Conservation (phyloP, 2,329 filamentous ascomycete species). For the Monosporascus sp. region DNA sequence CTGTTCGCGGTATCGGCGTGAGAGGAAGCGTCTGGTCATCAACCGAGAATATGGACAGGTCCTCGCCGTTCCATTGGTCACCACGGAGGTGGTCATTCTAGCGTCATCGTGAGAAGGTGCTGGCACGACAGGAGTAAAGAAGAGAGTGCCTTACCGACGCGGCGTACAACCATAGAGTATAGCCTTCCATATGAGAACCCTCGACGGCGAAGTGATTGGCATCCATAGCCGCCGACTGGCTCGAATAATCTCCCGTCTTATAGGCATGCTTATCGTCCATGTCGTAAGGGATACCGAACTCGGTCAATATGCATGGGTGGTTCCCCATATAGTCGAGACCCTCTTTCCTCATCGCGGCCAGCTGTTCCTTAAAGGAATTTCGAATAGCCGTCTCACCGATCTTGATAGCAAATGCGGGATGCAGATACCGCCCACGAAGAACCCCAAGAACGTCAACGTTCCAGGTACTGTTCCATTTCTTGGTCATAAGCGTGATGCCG, state of each 20-base stretch:
- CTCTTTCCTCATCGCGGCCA: constrained; percentile 77
- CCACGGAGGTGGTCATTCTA: constrained; percentile 84
- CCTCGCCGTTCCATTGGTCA: constrained; percentile 96
- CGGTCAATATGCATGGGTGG: constrained; percentile 84
- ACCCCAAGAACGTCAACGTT: constrained; percentile 95
- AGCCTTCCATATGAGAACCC: constrained; percentile 75
- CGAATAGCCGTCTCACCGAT: constrained; percentile 90
- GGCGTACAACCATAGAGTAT: constrained; percentile 85
- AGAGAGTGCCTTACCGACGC: constrained; percentile 48
- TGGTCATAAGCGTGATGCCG: constrained; percentile 92
- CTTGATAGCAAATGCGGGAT: constrained; percentile 86
- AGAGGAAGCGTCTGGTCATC: constrained; percentile 67
- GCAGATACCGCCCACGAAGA: constrained; percentile 79
- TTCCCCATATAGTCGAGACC: constrained; percentile 83
- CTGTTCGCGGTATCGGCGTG: constrained; percentile 42
- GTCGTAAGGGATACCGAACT: constrained; percentile 97
- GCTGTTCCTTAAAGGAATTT: constrained; percentile 86
- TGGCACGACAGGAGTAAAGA: constrained; percentile 10
- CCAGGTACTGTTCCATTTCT: constrained; percentile 97
- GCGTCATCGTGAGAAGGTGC: constrained; percentile 4
- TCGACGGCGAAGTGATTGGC: constrained; percentile 94
- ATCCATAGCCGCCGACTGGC: constrained; percentile 87
- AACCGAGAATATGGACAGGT: constrained; percentile 80
- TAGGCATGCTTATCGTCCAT: constrained; percentile 98
- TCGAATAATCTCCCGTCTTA: constrained; percentile 90